phyloP scores from a whole-genome alignment of 2,329 filamentous ascomycete genomes.

The Aspergillus sp. region DNA sequence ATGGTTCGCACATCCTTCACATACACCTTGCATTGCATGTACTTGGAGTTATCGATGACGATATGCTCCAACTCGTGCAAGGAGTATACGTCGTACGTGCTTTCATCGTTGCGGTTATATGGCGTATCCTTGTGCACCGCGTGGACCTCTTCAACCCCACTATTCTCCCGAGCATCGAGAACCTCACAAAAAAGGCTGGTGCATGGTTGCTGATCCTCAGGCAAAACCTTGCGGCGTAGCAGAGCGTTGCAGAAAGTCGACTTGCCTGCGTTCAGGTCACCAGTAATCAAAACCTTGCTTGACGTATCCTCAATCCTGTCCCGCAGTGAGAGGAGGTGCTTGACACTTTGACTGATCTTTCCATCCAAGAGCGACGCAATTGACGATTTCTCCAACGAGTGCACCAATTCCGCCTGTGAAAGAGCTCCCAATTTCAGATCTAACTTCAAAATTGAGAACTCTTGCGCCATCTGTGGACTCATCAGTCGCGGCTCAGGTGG shows the following conservation, averaged over 20 bases:
- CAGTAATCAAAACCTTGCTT: constrained; percentile 92
- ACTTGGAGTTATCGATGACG: constrained; percentile 78
- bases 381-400: constrained; percentile 86
- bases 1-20: constrained; percentile 82
- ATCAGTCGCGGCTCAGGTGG: constrained; percentile 70
- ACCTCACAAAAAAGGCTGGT: constrained; percentile 99
- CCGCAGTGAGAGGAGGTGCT: constrained; percentile 74
- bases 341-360: constrained; percentile 88
- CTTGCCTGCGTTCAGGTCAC: constrained; percentile 93
- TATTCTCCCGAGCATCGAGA: constrained; percentile 82
- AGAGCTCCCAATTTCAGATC: constrained; percentile 83
- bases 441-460: constrained; percentile 91
- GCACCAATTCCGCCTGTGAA: constrained; percentile 82
- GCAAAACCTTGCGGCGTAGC: constrained; percentile 79
- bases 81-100: constrained; percentile 80
- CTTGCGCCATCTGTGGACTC: constrained; percentile 84
- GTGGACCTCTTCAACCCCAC: constrained; percentile 86
- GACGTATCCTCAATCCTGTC: constrained; percentile 96
- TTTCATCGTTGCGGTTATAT: constrained; percentile 87
- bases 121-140: constrained; percentile 72
- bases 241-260: constrained; percentile 99
- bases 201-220: constrained; percentile 95
- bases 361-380: constrained; percentile 86
- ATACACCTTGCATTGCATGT: constrained; percentile 94
- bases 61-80: constrained; percentile 76